Conservation (phyloP, 2,329 filamentous ascomycete species). For the Pestalotiopsis sp. region DNA sequence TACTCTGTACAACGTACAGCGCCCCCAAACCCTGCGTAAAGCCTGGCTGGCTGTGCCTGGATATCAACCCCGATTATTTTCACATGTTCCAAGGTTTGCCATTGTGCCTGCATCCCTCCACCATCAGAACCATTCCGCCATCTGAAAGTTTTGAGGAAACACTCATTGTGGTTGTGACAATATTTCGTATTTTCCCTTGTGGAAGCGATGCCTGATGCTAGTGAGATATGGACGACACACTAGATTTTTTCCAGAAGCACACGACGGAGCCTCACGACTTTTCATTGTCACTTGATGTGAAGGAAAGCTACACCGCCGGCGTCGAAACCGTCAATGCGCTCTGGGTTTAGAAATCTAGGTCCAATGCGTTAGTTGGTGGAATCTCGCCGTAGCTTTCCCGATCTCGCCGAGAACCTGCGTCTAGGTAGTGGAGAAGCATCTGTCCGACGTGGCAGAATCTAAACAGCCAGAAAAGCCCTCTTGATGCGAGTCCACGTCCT, state of each 20-base stretch:
- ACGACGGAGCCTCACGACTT: not conserved
- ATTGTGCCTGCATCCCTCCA: not conserved
- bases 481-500: not conserved
- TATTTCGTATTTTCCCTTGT: not conserved
- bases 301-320: not conserved
- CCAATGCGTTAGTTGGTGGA: not conserved
- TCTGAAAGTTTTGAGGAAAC: not conserved
- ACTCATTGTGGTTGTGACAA: not conserved
- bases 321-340: not conserved
- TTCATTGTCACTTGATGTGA: not conserved
- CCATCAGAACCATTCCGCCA: not conserved
- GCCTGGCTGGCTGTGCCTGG: not conserved
- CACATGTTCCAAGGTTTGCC: not conserved
- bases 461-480: not conserved
- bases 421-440: not conserved
- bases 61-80: not conserved
- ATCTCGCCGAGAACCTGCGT: not conserved
- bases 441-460: not conserved
- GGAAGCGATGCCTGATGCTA: not conserved
- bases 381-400: not conserved
- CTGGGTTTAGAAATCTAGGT: not conserved
- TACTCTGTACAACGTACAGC: not conserved
- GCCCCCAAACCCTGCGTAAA: not conserved
- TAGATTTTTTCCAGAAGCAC: constrained; percentile 1
- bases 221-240: not conserved